phyloP scores from a whole-genome alignment of 2,329 filamentous ascomycete species.

The Biscogniauxia mediterranea region DNA sequence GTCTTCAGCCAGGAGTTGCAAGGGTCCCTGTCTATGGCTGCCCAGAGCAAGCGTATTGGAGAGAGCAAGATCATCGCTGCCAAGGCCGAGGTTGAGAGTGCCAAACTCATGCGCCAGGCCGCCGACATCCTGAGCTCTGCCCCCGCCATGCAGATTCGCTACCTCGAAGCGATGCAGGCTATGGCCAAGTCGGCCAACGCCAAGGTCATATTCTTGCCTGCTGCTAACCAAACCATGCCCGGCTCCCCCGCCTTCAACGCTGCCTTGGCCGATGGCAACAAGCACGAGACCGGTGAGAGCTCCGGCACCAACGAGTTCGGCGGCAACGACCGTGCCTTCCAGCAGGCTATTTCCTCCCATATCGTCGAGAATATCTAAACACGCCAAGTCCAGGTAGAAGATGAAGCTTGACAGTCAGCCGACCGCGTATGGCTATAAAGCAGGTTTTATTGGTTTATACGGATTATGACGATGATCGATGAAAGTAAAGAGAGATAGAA shows the following conservation, averaged over 20 bases:
- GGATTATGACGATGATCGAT: background rate
- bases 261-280: constrained; percentile 38
- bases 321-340: constrained; percentile 61
- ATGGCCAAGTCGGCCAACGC: constrained; percentile 93
- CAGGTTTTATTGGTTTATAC: background rate
- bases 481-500: background rate
- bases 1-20: constrained; percentile 95
- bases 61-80: constrained; percentile 98
- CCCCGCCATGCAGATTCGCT: constrained; percentile 96
- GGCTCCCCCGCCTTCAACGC: constrained; percentile 40
- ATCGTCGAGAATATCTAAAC: constrained; percentile 82
- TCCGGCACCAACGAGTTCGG: constrained; percentile 49
- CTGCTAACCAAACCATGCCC: constrained; percentile 59
- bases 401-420: constrained; percentile 5
- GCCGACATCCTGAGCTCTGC: constrained; percentile 90
- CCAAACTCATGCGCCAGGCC: constrained; percentile 89
- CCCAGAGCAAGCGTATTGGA: constrained; percentile 96
- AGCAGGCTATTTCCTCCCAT: constrained; percentile 76
- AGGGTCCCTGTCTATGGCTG: constrained; percentile 95
- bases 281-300: constrained; percentile 45
- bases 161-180: constrained; percentile 96
- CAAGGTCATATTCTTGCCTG: constrained; percentile 83
- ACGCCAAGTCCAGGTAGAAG: background rate
- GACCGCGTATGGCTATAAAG: background rate
- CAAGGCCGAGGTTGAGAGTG: constrained; percentile 92